Evolutionary conservation across 345 rosid genomes (phyloP).

Genomic region (Geranium rotundifolium): DNA sequence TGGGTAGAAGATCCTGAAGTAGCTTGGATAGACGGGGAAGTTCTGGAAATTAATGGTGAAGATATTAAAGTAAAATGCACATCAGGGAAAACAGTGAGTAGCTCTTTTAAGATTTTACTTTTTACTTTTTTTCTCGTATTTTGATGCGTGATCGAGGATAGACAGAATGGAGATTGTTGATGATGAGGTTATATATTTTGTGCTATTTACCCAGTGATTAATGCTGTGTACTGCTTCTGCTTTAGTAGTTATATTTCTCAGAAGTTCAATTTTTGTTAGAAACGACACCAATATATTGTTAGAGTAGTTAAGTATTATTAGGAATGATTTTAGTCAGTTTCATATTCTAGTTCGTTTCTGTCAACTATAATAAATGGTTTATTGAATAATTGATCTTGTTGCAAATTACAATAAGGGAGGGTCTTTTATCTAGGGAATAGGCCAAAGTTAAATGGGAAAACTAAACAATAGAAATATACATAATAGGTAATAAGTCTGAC

Average conservation of each 20-base stretch:
- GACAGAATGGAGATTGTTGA: background rate
- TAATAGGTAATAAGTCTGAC: too few relatives aligned
- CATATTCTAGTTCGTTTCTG: too few relatives aligned
- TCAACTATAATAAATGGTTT: too few relatives aligned
- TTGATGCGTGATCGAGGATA: background rate
- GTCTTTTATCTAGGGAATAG: too few relatives aligned
- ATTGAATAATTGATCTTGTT: too few relatives aligned
- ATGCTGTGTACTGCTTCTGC: background rate
- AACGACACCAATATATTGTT: too few relatives aligned
- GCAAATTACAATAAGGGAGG: too few relatives aligned
- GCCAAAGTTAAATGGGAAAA: too few relatives aligned
- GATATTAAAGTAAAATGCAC: constrained; percentile 50
- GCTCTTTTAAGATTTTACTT: background rate
- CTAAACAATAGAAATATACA: too few relatives aligned
- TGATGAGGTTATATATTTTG: background rate
- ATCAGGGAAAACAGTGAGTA: constrained; percentile 57
- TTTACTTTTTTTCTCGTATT: background rate
- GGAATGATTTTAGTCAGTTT: too few relatives aligned
- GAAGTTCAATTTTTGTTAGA: background rate
- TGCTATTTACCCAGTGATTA: background rate
- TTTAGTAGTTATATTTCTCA: background rate
- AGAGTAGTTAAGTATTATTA: too few relatives aligned
- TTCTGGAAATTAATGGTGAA: constrained; percentile 43
- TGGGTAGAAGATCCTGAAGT: constrained; percentile 80
- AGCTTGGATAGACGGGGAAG: constrained; percentile 92